Percentiles rank a stretch among this genome's conserved stretches.
phyloP scores from a whole-genome alignment of 805 yeast species.

The Metschnikowia continentalis region DNA sequence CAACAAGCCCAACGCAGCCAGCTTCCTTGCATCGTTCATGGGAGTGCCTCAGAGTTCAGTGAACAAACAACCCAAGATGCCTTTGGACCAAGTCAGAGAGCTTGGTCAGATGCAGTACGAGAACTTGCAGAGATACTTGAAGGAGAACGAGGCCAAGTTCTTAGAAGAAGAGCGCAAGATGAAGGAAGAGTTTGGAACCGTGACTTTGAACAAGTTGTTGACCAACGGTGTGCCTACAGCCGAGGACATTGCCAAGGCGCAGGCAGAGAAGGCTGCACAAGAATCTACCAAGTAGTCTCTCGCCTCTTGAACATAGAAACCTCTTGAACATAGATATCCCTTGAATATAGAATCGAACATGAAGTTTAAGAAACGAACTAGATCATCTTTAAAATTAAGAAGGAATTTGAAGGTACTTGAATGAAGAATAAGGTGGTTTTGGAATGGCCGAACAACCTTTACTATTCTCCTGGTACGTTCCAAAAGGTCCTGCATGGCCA shows the following conservation, averaged over 20 bases:
- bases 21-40: slow-evolving; percentile 56
- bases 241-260: slow-evolving; percentile 52
- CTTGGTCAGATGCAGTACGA: slow-evolving; percentile 89
- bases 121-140: slow-evolving; percentile 61
- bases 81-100: slow-evolving; percentile 83
- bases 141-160: slow-evolving; percentile 59
- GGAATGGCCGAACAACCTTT: background rate
- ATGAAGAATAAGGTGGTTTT: too few species aligned
- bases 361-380: too few species aligned
- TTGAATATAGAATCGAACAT: background rate
- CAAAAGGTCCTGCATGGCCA: background rate
- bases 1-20: slow-evolving; percentile 39
- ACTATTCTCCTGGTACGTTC: background rate
- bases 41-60: slow-evolving; percentile 53
- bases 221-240: slow-evolving; percentile 79
- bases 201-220: slow-evolving; percentile 79
- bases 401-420: too few species aligned
- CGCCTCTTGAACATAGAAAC: slow-evolving; percentile 10
- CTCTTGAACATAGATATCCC: background rate
- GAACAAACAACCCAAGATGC: slow-evolving; percentile 62
- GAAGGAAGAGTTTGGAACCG: slow-evolving; percentile 75
- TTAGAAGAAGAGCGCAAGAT: slow-evolving; percentile 84
- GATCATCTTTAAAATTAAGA: too few species aligned
- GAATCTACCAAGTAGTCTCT: slow-evolving; percentile 6
- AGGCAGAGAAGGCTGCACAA: slow-evolving; percentile 29